Evolutionary conservation across 495 filamentous ascomycete genomes (phyloP).

Genomic region (Tuber melanosporum): DNA sequence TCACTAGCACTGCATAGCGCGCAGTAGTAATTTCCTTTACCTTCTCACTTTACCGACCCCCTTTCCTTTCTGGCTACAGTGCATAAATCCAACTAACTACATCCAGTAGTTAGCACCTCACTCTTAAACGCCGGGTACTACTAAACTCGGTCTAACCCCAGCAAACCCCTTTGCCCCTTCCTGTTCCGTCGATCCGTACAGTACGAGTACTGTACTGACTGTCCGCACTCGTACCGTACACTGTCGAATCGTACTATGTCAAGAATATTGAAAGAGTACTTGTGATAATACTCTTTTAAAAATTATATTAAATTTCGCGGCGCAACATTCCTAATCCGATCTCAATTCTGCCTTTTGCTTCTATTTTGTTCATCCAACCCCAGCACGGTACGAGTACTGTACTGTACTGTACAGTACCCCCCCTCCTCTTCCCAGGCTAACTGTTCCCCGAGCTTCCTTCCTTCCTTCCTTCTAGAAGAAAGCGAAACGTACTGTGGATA

Average conservation of each 20-base stretch:
- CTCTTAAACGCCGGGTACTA: background rate
- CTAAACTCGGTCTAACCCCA: background rate
- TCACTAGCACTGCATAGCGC: background rate
- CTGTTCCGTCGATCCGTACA: background rate
- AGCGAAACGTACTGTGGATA: background rate
- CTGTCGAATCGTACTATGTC: conserved; percentile 20
- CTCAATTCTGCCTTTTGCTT: background rate
- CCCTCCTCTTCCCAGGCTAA: background rate
- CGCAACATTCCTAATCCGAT: conserved; percentile 2
- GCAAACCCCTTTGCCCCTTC: background rate
- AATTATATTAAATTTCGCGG: background rate
- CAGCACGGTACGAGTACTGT: background rate
- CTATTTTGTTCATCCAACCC: background rate
- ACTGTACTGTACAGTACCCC: background rate
- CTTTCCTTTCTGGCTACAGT: background rate
- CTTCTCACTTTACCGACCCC: background rate
- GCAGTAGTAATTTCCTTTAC: background rate
- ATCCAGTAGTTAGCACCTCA: background rate
- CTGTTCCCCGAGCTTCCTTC: background rate
- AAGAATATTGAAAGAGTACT: conserved; percentile 27
- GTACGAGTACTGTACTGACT: background rate
- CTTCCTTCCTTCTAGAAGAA: background rate
- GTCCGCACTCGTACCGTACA: background rate
- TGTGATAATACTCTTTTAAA: conserved; percentile 9
- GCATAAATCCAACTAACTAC: background rate